Base-by-base conservation (phyloP, 768 basidiomycete species). In the Collybia sordida region DNA sequence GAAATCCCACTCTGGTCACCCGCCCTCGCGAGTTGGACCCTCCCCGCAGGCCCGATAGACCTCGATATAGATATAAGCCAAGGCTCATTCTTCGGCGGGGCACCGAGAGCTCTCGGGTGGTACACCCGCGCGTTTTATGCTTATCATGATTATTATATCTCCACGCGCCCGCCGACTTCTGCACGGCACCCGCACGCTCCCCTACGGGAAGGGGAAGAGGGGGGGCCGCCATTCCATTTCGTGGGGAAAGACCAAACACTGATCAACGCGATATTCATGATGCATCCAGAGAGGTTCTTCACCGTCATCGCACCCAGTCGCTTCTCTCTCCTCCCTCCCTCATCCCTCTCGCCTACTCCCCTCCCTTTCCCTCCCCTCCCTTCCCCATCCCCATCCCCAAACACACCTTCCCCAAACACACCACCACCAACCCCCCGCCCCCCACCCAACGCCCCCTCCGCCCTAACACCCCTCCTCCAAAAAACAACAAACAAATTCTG, bases 11-110 rank as follows among this genome's bases (percentile, higher is more conserved):
- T 23, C 15, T 31, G 31, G 31, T 31, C 31, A 3, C 24, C 17
- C 35, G 15, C 17, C n/a, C 23, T 25, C 8, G 23, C 38, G 2
- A 25, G 59, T 0, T 27, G 46, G 18, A 57, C 52, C 14, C 59
- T 68, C 51, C 59, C 56, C 34, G 42, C 50, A 15, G 82, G 81
- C 3, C 80, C 80, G 1, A 60, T 83, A 3, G 31, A 31, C 31
- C 31, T 31, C 31, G 78, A 81, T 59, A 63, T 63, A 24, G 72
- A 77, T 19, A 68, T 82, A 41, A 77, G 77, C 52, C 74, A 82
- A 72, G 80, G 81, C 78, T 80, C 81, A 0, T 82, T 82, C 59
- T 83, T 83, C 49, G 82, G 82, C 7, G 80, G 80, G 8, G 60
- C 72, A 0, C 74, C 74, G 1, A 34, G 56, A 7, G 68, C 77